These are phyloP conservation scores for Choricystis sp. DNA, from an alignment of 139 green algal genomes.

Conservation along the genomic window DNA sequence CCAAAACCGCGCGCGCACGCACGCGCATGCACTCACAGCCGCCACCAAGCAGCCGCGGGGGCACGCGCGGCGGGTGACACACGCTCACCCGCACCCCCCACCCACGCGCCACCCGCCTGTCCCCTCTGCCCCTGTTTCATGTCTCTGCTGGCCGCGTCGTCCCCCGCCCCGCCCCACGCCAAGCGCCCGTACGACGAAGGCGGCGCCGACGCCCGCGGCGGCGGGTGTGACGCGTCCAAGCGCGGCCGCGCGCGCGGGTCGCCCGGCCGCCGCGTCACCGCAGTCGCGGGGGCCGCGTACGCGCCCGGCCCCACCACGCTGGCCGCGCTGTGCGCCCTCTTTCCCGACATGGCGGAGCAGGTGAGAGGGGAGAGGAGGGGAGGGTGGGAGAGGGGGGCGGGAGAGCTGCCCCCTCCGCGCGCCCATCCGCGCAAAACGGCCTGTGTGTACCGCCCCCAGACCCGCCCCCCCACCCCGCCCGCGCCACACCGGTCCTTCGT, in stretches of 20 bases:
- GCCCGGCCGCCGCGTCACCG: not conserved
- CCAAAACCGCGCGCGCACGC: too few relatives aligned
- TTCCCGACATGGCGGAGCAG: constrained; percentile 52
- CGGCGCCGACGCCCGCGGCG: not conserved
- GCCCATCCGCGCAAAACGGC: too few relatives aligned
- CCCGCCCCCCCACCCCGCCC: not conserved
- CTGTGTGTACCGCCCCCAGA: not conserved
- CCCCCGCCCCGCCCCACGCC: not conserved
- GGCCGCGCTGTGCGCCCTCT: constrained; percentile 33
- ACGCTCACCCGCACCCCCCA: too few relatives aligned
- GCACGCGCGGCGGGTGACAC: too few relatives aligned
- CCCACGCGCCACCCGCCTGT: too few relatives aligned
- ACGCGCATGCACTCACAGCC: too few relatives aligned
- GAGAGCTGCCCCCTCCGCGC: too few relatives aligned
- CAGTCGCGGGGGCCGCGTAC: constrained; percentile 2
- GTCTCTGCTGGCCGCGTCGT: not conserved
- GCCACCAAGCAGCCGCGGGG: too few relatives aligned
- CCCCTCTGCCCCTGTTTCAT: not conserved
- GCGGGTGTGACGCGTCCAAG: not conserved
- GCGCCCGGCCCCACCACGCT: constrained; percentile 15
- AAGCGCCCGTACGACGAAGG: not conserved
- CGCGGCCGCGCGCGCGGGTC: not conserved
- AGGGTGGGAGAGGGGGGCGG: not conserved
- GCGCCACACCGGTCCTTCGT: not conserved
- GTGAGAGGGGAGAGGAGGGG: constrained; percentile 7